phyloP scores from a whole-genome alignment of 2,329 filamentous ascomycete genomes.

The Pseudogymnoascus sp. region DNA sequence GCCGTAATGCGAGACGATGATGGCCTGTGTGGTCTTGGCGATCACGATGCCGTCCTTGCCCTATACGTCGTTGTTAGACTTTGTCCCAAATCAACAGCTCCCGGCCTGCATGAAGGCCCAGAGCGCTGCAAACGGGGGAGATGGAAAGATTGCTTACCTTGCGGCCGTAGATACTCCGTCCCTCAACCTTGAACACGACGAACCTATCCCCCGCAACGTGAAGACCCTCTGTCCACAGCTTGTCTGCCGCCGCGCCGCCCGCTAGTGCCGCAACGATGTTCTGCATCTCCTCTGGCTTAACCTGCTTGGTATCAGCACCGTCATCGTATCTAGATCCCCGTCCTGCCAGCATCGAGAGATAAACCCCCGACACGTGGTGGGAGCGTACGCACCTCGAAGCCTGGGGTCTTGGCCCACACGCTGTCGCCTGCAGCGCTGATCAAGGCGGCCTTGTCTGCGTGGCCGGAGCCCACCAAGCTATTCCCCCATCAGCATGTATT shows the following conservation, averaged over 20 bases:
- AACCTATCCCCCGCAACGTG: slow-evolving; percentile 71
- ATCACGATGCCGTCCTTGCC: slow-evolving; percentile 75
- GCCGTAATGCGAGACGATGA: slow-evolving; percentile 81
- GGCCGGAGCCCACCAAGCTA: slow-evolving; percentile 72
- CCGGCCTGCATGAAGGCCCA: background rate
- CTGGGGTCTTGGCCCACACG: slow-evolving; percentile 63
- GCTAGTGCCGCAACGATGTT: slow-evolving; percentile 45
- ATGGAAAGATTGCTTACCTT: slow-evolving; percentile 50
- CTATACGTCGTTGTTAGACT: slow-evolving; percentile 32
- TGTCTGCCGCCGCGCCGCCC: slow-evolving; percentile 45
- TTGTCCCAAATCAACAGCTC: slow-evolving; percentile 1
- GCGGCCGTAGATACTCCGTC: slow-evolving; percentile 75
- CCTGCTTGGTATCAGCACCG: slow-evolving; percentile 32
- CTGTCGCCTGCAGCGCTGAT: slow-evolving; percentile 74
- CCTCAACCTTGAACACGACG: slow-evolving; percentile 67
- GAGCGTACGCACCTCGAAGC: slow-evolving; percentile 44
- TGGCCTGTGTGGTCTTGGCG: slow-evolving; percentile 79
- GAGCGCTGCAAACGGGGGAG: background rate
- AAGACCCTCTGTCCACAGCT: slow-evolving; percentile 64
- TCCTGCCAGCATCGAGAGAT: background rate
- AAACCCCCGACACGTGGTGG: background rate
- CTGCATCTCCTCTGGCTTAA: slow-evolving; percentile 54
- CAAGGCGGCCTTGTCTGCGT: slow-evolving; percentile 79
- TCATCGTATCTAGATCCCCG: background rate
- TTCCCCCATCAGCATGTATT: slow-evolving; percentile 20